A percentile compares a stretch with the other conserved stretches of the same genome.
Conservation (phyloP, 768 basidiomycete genomes). For the Tricholoma hemisulphureum region DNA sequence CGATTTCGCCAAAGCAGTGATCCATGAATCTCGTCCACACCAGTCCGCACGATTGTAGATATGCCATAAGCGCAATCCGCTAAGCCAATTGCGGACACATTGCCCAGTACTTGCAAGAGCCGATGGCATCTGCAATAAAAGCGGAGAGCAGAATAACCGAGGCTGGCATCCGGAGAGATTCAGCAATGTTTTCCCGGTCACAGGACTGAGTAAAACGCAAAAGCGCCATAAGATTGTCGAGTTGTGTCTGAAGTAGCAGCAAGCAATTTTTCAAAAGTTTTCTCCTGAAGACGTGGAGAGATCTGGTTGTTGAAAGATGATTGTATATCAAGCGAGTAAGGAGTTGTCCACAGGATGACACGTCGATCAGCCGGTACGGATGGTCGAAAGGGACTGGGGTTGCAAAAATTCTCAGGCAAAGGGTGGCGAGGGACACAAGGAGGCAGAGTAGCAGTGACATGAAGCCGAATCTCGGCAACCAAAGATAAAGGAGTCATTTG, state of each 20-base stretch:
- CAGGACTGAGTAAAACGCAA: too few species aligned
- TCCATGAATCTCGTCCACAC: constrained; percentile 14
- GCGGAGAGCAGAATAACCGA: too few species aligned
- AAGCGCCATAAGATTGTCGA: constrained; percentile 27
- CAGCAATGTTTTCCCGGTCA: constrained; percentile 17
- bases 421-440: not conserved
- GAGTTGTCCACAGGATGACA: constrained; percentile 1
- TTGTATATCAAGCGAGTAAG: not conserved
- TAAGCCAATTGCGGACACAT: too few species aligned
- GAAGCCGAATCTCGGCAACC: too few species aligned
- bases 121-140: too few species aligned
- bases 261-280: too few species aligned
- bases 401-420: not conserved
- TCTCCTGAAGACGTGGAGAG: not conserved
- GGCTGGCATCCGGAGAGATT: constrained; percentile 21
- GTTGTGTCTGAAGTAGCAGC: constrained; percentile 26
- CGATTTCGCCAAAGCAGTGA: not conserved
- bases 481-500: too few species aligned
- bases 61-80: too few species aligned
- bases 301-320: not conserved
- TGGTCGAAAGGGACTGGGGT: not conserved
- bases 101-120: too few species aligned
- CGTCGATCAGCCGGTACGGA: not conserved
- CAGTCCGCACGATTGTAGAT: constrained; percentile 17
- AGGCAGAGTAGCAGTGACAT: too few species aligned